A percentile compares a stretch with the other conserved stretches of the same genome.
phyloP scores from a whole-genome alignment of 352 stramenopile genomes.

The Aphanomyces stellatus region DNA sequence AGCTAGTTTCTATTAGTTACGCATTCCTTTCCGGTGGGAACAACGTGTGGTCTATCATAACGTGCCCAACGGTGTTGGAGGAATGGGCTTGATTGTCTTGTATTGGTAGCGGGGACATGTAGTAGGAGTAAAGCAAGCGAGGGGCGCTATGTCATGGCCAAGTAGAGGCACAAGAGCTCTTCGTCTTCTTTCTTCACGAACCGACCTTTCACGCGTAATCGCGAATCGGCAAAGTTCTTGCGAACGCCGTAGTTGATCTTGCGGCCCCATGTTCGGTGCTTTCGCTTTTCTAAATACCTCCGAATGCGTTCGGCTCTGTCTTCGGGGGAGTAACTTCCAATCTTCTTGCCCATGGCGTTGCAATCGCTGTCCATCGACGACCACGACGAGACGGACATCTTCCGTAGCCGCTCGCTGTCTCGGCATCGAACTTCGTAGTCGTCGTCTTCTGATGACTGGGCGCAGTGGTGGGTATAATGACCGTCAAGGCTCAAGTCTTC shows the following conservation, averaged over 20 bases:
- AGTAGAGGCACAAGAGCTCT: slow-evolving; percentile 74
- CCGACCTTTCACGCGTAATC: slow-evolving; percentile 94
- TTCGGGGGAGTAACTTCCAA: slow-evolving; percentile 85
- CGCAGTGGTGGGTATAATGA: neutral
- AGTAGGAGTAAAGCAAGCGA: too few species aligned
- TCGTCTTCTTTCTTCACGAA: slow-evolving; percentile 99
- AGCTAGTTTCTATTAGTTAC: too few species aligned
- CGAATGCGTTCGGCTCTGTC: slow-evolving; percentile 78
- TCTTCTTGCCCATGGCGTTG: slow-evolving; percentile 40
- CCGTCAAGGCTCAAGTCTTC: slow-evolving; percentile 5
- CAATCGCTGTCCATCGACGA: slow-evolving; percentile 15
- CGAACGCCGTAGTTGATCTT: slow-evolving; percentile 98
- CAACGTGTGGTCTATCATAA: too few species aligned
- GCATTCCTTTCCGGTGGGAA: too few species aligned
- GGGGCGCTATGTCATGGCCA: slow-evolving; percentile 69
- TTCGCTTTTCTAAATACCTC: slow-evolving; percentile 88
- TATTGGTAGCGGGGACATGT: too few species aligned
- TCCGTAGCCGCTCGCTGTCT: neutral
- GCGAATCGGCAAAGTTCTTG: slow-evolving; percentile 98
- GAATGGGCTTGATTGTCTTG: too few species aligned
- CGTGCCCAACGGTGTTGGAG: too few species aligned
- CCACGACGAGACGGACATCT: slow-evolving; percentile 15
- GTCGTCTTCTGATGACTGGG: neutral
- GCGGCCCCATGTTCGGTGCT: slow-evolving; percentile 92
- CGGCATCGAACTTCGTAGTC: neutral